phyloP scores from a whole-genome alignment of 202 grass and related monocot species.

The Digitaria exilis region DNA sequence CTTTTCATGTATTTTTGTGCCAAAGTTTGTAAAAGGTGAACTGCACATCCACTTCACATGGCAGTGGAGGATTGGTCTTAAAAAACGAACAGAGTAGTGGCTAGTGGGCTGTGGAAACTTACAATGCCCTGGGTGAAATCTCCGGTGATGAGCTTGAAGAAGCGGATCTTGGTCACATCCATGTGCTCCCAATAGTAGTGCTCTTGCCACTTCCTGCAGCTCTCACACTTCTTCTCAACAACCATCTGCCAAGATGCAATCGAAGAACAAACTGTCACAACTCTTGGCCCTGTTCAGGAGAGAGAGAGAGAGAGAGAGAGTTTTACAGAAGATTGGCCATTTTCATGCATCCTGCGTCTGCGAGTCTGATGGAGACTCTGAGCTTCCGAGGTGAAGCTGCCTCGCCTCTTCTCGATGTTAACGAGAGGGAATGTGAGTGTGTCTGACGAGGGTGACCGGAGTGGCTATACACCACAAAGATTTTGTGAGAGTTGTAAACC shows the following conservation, averaged over 20 bases:
- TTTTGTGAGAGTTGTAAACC: slow-evolving; percentile 10
- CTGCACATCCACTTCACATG: background rate
- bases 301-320: background rate
- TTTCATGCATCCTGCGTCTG: background rate
- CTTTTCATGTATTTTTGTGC: background rate
- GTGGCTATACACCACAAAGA: background rate
- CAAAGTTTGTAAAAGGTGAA: background rate
- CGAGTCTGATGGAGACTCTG: background rate
- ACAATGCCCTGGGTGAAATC: slow-evolving; percentile 34
- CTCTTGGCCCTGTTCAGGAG: background rate
- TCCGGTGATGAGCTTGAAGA: slow-evolving; percentile 40
- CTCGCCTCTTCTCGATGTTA: background rate
- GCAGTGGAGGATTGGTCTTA: background rate
- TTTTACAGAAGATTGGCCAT: slow-evolving; percentile 19
- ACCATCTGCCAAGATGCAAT: background rate
- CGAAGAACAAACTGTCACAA: background rate
- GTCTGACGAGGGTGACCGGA: background rate
- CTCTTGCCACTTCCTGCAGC: slow-evolving; percentile 35
- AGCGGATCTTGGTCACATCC: slow-evolving; percentile 38
- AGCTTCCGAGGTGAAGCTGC: slow-evolving; percentile 27
- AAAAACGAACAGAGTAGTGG: background rate
- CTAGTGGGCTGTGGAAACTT: background rate
- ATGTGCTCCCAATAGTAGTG: slow-evolving; percentile 50
- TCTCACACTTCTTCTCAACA: slow-evolving; percentile 31
- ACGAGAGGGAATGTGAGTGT: background rate